These are phyloP conservation scores for Hymenoscyphus fructigenus DNA, from an alignment of 2,329 filamentous ascomycete species.

Conservation along the genomic window DNA sequence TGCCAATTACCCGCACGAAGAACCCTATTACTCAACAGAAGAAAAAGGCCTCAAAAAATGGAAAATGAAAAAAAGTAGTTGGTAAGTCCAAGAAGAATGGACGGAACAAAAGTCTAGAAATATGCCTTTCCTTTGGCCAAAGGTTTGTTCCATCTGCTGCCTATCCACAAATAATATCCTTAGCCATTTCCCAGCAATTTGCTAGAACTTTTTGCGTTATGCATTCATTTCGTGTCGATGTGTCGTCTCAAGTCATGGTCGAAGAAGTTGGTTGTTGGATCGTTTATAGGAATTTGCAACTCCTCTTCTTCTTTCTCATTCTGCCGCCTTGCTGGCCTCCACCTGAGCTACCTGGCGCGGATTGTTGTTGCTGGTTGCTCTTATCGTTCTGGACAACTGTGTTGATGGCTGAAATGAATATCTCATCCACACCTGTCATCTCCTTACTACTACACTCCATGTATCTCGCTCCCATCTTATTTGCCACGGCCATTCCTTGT, in stretches of 20 bases:
- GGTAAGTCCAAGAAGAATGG: slow-evolving; percentile 11
- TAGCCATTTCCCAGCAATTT: slow-evolving; percentile 23
- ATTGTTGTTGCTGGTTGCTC: slow-evolving; percentile 47
- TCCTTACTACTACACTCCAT: slow-evolving; percentile 99
- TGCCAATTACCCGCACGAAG: slow-evolving; percentile 20
- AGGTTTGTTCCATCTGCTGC: slow-evolving; percentile 16
- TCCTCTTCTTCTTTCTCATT: slow-evolving; percentile 87
- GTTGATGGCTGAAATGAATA: slow-evolving; percentile 89
- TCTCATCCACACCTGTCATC: slow-evolving; percentile 92
- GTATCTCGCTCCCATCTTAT: slow-evolving; percentile 92
- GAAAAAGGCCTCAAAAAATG: slow-evolving; percentile 22
- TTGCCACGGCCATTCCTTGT: slow-evolving; percentile 83
- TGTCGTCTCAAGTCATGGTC: slow-evolving; percentile 29
- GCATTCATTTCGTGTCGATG: slow-evolving; percentile 35
- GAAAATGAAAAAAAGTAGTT: slow-evolving; percentile 3
- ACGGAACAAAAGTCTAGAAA: slow-evolving; percentile 21
- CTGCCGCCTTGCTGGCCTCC: slow-evolving; percentile 38
- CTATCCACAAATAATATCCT: slow-evolving; percentile 22
- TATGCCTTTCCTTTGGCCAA: slow-evolving; percentile 24
- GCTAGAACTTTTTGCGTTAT: slow-evolving; percentile 31
- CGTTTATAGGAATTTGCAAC: slow-evolving; percentile 71
- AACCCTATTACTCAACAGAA: slow-evolving; percentile 30
- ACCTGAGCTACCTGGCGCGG: slow-evolving; percentile 20
- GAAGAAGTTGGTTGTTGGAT: slow-evolving; percentile 7
- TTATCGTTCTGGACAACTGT: slow-evolving; percentile 81